Base-by-base conservation (phyloP, 73 alveolate species). In the Tetrahymena thermophila region DNA sequence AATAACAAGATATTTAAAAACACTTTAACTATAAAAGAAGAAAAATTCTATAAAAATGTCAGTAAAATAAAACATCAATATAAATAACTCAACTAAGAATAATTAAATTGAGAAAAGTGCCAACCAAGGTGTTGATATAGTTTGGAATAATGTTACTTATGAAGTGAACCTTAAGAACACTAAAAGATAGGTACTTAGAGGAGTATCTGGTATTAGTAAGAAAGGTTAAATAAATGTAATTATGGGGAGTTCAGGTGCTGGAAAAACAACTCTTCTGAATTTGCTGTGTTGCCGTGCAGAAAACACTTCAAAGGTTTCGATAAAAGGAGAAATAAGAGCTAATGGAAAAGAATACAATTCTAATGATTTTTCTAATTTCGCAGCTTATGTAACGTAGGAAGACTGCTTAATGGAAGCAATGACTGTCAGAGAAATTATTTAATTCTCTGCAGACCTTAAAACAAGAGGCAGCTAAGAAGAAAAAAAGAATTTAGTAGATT, bases 181-280 rank as follows among this genome's bases (percentile, higher is more conserved):
- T 56, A 6, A 25, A 4, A 25, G 94, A n/a, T 25, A 34, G 43
- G 71, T 95, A 1, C 35, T 95, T 3, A 94, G 50, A 16, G 38
- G 85, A 19, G 25, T 35, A 9, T 38, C 95, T 19, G 97, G 97
- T 19, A 93, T 56, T 50, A 55, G 96, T 93, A 84, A 71, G 44
- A 96, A 96, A 35, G 98, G 97, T 19, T 96, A 96, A 34, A 83
- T 96, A 23, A 94, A 95, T 43, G 97, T 97, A 10, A 96, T 97
- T 94, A 85, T 97, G 23, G 98, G 98, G 1, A 96, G 98, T n/a
- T 97, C 98, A 35, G 98, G 98, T 25, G 96, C 97, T 83, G 97
- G 97, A 10, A 96, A 96, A 84, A 96, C 97, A 16, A 96, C 97
- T 31, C 55, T 96, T 14, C 94, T 96, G 28, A 96, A 96, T 57